Percentiles rank a stretch among this genome's conserved stretches.
These are phyloP conservation scores for Meredithiella fracta DNA, from an alignment of 2,329 filamentous ascomycete species.

Conservation along the genomic window DNA sequence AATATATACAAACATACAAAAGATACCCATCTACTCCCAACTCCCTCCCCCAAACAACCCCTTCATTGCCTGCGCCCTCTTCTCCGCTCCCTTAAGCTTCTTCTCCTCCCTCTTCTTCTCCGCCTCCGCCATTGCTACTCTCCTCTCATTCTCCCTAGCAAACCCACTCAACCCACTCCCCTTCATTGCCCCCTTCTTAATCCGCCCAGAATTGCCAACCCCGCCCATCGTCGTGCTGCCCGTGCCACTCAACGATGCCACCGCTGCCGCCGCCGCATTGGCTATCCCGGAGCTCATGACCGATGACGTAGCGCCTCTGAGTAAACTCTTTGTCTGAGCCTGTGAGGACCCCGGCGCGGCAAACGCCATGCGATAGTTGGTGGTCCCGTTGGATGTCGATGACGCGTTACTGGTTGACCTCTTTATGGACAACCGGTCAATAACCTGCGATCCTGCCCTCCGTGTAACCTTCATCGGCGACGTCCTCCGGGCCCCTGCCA, in stretches of 20 bases:
- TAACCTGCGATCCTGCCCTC: slow-evolving; percentile 30
- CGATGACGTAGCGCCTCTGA: slow-evolving; percentile 54
- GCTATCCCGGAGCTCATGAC: slow-evolving; percentile 25
- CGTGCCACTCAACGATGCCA: slow-evolving; percentile 1
- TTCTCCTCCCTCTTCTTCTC: slow-evolving; percentile 42
- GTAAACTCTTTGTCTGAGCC: slow-evolving; percentile 41
- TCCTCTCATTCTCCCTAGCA: slow-evolving; percentile 40
- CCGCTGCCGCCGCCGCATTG: slow-evolving; percentile 15
- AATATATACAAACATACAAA: slow-evolving; percentile 3
- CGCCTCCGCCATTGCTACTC: slow-evolving; percentile 36
- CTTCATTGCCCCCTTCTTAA: slow-evolving; percentile 45
- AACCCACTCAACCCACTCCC: slow-evolving; percentile 45
- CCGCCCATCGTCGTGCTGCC: slow-evolving; percentile 12
- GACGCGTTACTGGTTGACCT: slow-evolving; percentile 24
- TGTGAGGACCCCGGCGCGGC: slow-evolving; percentile 33
- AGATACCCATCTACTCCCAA: slow-evolving; percentile 27
- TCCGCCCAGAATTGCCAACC: slow-evolving; percentile 29
- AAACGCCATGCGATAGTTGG: slow-evolving; percentile 38
- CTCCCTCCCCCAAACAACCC: slow-evolving; percentile 40
- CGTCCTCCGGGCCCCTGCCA: background rate
- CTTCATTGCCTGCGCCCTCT: slow-evolving; percentile 37
- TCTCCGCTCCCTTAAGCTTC: slow-evolving; percentile 41
- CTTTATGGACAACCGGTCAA: slow-evolving; percentile 60
- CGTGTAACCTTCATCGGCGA: slow-evolving; percentile 20
- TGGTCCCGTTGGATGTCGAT: slow-evolving; percentile 14